Evolutionary conservation across 2,329 filamentous ascomycete genomes (phyloP), one percentile per base, ranked within the genome.

Genomic region (Colletotrichum sp.): DNA sequence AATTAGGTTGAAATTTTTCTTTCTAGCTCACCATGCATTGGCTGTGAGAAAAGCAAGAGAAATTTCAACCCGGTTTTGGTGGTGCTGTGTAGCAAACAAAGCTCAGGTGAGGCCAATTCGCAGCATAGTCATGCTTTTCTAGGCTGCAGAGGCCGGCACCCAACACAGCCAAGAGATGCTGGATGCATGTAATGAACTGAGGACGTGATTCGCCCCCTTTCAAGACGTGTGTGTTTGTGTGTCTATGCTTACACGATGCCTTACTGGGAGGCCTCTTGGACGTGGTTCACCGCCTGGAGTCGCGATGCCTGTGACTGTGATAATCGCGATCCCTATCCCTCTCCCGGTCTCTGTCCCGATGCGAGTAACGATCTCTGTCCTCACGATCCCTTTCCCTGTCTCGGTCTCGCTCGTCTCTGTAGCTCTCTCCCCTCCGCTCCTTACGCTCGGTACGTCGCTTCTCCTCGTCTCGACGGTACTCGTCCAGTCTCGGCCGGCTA

Each of bases 401-500:
- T 25, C 84, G 81, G 62, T 87, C 85, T 39, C 84, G 83, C 78
- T 87, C 87, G 75, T 87, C 85, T 75, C 83, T 82, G 22, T 86
- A 83, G 65, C 81, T 79, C 60, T 83, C 83, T 48, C 80, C 72
- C 34, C 76, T 70, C 22, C 80, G 73, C 30, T 86, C 84, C 18
- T 82, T 82, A 66, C 82, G 81, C 66, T 82, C 84, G 71, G 84
- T 84, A 69, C 83, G 84, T 78, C 83, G 80, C 75, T 84, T 84
- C 56, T 85, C 84, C 70, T 76, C 69, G 25, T 76, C 84, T 79
- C 77, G 61, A 74, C 80, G 83, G 74, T 91, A 91, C 65, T 91
- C 89, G 28, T 89, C 85, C 15, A 91, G 81, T 56, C 87, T 85
- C 15, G 88, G 88, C 12, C 86, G 84, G 65, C 84, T 81, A 25